A percentile compares a stretch with the other conserved stretches of the same genome.
Conservation (phyloP, 768 basidiomycete genomes). For the Infundibulicybe gibba region DNA sequence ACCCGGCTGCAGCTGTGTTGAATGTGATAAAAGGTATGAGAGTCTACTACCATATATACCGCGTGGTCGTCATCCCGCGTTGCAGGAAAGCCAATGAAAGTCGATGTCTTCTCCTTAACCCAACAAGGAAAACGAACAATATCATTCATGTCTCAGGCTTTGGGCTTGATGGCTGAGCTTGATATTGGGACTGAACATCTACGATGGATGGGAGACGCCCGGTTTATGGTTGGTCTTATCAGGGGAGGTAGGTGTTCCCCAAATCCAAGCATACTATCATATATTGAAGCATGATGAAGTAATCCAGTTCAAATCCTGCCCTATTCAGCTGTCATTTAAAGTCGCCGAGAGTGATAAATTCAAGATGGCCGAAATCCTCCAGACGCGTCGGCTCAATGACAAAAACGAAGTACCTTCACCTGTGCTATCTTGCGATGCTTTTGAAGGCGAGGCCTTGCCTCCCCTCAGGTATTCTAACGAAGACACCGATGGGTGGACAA, state of each 20-base stretch:
- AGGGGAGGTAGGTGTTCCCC: conserved; percentile 50
- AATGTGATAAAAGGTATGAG: conserved; percentile 75
- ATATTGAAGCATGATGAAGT: conserved; percentile 33
- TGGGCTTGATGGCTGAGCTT: conserved; percentile 84
- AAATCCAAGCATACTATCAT: not conserved
- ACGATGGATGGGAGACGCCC: conserved; percentile 82
- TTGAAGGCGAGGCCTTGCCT: conserved; percentile 31
- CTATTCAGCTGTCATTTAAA: conserved; percentile 68
- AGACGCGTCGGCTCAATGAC: conserved; percentile 30
- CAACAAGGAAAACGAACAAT: conserved; percentile 60
- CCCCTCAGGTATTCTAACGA: conserved; percentile 38
- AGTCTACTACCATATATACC: not conserved
- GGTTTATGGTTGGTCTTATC: conserved; percentile 73
- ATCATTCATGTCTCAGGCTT: conserved; percentile 81
- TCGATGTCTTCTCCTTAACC: conserved; percentile 75
- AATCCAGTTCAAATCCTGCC: conserved; percentile 57
- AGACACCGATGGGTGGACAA: conserved; percentile 63
- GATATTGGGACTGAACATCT: conserved; percentile 83
- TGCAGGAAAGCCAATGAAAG: conserved; percentile 66
- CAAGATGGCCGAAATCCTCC: conserved; percentile 57
- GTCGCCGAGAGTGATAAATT: conserved; percentile 66
- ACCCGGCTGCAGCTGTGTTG: conserved; percentile 67
- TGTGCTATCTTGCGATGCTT: conserved; percentile 7
- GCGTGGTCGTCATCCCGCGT: not conserved
- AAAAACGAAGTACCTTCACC: conserved; percentile 8